Evolutionary conservation across 805 yeast species (phyloP), one percentile per base, ranked within the genome.

Genomic region (Metschnikowia bowlesiae): DNA sequence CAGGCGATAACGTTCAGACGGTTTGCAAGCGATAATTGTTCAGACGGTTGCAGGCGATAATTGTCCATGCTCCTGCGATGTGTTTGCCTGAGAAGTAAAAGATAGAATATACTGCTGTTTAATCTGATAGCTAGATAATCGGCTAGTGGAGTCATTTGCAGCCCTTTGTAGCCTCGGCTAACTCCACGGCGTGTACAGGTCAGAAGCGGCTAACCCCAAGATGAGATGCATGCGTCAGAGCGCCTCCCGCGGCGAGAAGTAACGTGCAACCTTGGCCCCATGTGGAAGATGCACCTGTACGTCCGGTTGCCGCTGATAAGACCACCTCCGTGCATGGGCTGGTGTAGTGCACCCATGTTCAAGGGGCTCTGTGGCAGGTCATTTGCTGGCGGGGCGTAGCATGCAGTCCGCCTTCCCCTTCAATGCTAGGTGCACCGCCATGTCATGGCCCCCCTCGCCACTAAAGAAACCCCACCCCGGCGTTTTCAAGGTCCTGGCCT

Each of bases 351-450:
- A 5, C 18, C 4, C 16, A 18, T 22, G 29, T 22, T 22, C 28
- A 38, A 11, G 8, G 16, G 40, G 14, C 30, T 13, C 18, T 7
- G 10, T 13, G 16, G 29, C 40, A 13, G 40, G 40, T 38, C 40
- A 26, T 18, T 22, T 18, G 18, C 26, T 22, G 26, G 14, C 31
- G 43, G 26, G 34, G 43, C 43, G 43, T 30, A 39, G 34, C 18
- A 29, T 39, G 43, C 33, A 18, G 14, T 28, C 28, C 18, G 42
- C 42, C 28, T 39, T 26, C 28, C 42, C 10, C 18, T 39, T 8
- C 42, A 39, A 39, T 39, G 43, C 34, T 28, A 39, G n/a, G 41
- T 13, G 41, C 18, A 39, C 32, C 28, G 41, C 41, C 41, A 39
- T 31, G 22, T 9, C 26, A 13, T 10, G n/a, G 41, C n/a, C 22